Percentiles rank a stretch among this genome's conserved stretches.
phyloP scores from a whole-genome alignment of 257 asterid genomes.

The Cordia subcordata region DNA sequence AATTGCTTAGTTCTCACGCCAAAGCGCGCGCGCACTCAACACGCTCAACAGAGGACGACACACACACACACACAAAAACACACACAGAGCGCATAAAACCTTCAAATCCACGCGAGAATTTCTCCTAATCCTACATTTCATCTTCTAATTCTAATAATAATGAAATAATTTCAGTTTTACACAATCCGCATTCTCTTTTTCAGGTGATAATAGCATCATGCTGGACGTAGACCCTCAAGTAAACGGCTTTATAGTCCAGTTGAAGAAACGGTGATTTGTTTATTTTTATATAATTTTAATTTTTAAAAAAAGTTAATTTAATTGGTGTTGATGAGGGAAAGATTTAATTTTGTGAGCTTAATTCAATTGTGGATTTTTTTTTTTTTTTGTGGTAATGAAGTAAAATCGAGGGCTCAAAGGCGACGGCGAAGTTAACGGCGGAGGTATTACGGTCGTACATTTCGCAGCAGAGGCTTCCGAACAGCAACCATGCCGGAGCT shows the following conservation, averaged over 20 bases:
- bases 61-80: too few relatives aligned
- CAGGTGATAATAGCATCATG: conserved; percentile 26
- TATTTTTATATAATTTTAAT: background rate
- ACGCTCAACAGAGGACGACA: too few relatives aligned
- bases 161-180: too few relatives aligned
- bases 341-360: too few relatives aligned
- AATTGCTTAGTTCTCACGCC: too few relatives aligned
- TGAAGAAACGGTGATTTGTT: conserved; percentile 60
- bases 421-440: conserved; percentile 85
- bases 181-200: background rate
- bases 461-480: conserved; percentile 90
- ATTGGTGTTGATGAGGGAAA: too few relatives aligned
- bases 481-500: conserved; percentile 71
- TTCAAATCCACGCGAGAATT: too few relatives aligned
- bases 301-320: background rate
- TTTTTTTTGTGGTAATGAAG: conserved; percentile 21
- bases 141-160: too few relatives aligned
- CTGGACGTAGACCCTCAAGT: conserved; percentile 77
- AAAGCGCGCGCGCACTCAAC: too few relatives aligned
- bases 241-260: conserved; percentile 69
- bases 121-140: too few relatives aligned
- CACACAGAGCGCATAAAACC: too few relatives aligned
- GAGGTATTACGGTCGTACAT: conserved; percentile 89
- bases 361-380: background rate
- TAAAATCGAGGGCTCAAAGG: conserved; percentile 93